Evolutionary conservation across 2,329 filamentous ascomycete species (phyloP).

Genomic region (Arthroderma sp.): DNA sequence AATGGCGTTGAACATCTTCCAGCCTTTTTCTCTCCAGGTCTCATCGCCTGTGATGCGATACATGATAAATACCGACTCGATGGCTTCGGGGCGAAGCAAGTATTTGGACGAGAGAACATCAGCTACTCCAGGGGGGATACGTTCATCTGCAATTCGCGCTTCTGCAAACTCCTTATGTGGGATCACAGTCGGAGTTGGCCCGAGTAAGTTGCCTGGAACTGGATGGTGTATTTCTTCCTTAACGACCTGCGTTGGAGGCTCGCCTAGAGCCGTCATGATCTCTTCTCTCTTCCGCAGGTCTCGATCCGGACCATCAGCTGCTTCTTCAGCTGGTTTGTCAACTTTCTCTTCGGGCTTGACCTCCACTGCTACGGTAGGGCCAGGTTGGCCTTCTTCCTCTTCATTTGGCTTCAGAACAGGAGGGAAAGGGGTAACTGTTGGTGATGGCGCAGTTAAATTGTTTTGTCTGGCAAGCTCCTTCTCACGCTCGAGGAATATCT

Average conservation of each 20-base stretch:
- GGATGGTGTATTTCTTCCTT: conserved; percentile 1
- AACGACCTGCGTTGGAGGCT: conserved; percentile 1
- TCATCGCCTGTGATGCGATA: conserved; percentile 76
- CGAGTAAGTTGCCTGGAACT: conserved; percentile 5
- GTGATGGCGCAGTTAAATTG: conserved; percentile 10
- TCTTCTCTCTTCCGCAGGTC: conserved; percentile 3
- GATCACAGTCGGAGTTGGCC: conserved; percentile 14
- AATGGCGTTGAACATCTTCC: conserved; percentile 70
- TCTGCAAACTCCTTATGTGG: conserved; percentile 29
- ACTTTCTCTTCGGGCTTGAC: conserved; percentile 22
- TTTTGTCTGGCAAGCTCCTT: conserved; percentile 26
- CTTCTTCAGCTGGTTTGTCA: conserved; percentile 8
- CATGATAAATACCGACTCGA: conserved; percentile 81
- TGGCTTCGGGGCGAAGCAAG: conserved; percentile 57
- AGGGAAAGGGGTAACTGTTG: conserved; percentile 6
- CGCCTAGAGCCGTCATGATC: neutral
- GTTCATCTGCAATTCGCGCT: conserved; percentile 28
- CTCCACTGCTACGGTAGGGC: conserved; percentile 22
- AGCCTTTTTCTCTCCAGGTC: conserved; percentile 65
- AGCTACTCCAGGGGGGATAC: conserved; percentile 30
- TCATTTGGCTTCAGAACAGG: neutral
- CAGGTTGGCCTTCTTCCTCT: neutral
- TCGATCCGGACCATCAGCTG: neutral
- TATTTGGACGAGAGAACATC: conserved; percentile 23
- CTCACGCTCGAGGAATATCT: conserved; percentile 8